Conservation (phyloP, 2,329 filamentous ascomycete species). For the Venturia carpophila region DNA sequence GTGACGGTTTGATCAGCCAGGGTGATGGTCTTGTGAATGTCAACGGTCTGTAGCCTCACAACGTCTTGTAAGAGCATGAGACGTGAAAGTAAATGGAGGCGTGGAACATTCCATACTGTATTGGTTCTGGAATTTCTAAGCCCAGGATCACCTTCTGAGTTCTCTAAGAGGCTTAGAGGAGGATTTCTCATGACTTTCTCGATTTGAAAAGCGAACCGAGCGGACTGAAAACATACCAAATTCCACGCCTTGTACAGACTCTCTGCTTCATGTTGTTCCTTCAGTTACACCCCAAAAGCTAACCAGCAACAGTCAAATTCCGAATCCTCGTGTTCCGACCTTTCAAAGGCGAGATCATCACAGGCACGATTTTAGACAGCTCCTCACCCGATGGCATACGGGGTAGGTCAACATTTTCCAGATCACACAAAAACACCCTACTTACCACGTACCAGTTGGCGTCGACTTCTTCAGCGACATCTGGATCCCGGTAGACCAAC, state of each 20-base stretch:
- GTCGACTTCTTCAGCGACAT: conserved; percentile 95
- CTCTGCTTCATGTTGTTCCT: background rate
- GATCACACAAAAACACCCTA: conserved; percentile 20
- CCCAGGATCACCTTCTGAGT: no score
- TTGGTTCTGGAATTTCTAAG: no score
- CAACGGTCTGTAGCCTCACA: conserved; percentile 55
- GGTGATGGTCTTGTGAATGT: conserved; percentile 89
- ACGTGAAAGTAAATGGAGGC: background rate
- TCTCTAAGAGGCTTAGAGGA: no score
- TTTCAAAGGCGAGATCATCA: conserved; percentile 88
- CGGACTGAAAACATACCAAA: background rate
- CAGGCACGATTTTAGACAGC: conserved; percentile 74
- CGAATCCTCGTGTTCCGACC: conserved; percentile 89
- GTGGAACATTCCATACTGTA: background rate
- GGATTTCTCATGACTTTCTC: no score
- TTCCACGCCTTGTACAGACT: background rate
- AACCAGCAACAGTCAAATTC: conserved; percentile 65
- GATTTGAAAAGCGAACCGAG: no score
- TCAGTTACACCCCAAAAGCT: background rate
- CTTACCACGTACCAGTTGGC: conserved; percentile 47
- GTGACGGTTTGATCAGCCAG: conserved; percentile 89
- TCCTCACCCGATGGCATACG: conserved; percentile 57
- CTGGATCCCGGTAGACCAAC: conserved; percentile 58
- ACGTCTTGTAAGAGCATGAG: background rate
- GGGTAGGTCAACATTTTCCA: conserved; percentile 37